Conservation (phyloP, 441 rosid genomes). For the Populus hybrid region DNA sequence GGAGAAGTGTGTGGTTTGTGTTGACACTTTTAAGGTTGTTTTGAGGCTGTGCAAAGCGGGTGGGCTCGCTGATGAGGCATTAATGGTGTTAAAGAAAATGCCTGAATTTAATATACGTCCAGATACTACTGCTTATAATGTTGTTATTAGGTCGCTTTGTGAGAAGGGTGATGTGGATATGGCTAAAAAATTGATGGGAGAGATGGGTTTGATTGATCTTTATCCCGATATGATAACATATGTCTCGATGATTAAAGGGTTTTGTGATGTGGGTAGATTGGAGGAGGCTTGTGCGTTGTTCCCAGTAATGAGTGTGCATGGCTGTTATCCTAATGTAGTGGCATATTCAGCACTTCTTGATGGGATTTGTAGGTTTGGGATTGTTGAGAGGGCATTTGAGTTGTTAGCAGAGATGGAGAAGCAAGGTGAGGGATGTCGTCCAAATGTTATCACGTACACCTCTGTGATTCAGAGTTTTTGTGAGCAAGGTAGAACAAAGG, state of each 20-base stretch:
- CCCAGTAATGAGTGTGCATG: constrained; percentile 46
- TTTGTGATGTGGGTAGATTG: constrained; percentile 48
- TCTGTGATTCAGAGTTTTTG: constrained; percentile 60
- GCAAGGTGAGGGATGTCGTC: constrained; percentile 49
- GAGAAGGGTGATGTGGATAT: constrained; percentile 54
- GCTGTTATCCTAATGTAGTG: constrained; percentile 58
- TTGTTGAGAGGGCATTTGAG: constrained; percentile 50
- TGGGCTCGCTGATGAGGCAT: constrained; percentile 63
- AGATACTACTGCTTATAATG: constrained; percentile 48
- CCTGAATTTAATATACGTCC: constrained; percentile 52
- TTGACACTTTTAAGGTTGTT: constrained; percentile 53
- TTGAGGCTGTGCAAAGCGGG: constrained; percentile 69
- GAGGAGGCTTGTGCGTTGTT: constrained; percentile 60
- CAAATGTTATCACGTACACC: constrained; percentile 68
- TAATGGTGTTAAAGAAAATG: constrained; percentile 64
- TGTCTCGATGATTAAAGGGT: constrained; percentile 61
- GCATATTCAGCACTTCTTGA: constrained; percentile 60
- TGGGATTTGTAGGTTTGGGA: constrained; percentile 56
- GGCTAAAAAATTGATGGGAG: constrained; percentile 57
- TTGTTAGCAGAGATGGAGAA: constrained; percentile 72
- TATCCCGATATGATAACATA: constrained; percentile 63
- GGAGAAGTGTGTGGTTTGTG: constrained; percentile 51
- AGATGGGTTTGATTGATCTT: constrained; percentile 65
- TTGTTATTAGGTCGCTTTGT: constrained; percentile 66
- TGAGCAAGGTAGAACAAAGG: constrained; percentile 44